Evolutionary conservation across 1,139 yeast species (phyloP), one percentile per base, ranked within the genome.

Genomic region (Pichia sp.): DNA sequence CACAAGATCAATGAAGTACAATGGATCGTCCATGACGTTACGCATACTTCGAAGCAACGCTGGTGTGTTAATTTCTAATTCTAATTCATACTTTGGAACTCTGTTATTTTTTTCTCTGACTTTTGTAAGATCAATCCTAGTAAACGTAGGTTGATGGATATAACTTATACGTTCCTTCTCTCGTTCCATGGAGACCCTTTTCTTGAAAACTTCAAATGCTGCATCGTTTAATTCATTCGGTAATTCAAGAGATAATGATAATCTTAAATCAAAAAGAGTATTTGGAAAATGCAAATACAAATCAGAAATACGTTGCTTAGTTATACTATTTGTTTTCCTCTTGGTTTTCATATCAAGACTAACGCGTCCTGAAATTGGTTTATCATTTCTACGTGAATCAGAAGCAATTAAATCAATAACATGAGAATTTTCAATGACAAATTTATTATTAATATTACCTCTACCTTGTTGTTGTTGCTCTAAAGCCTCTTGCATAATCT

Each of bases 221-320:
- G 79, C 77, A 51, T 79, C 81, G 55, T 76, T 77, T 31, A 64
- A 48, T 43, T 73, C 72, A 37, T 79, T 75, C 1, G 95, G 96
- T 54, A 80, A 65, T 78, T 89, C 97, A 34, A 85, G 67, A 37
- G 89, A 80, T 54, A 89, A 68, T 9, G 95, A 81, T 39, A 89
- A 70, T 58, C 95, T 74, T 55, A 84, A 72, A 64, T 89, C 97
- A 61, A 82, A 82, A 67, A 82, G 73, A 31, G 86, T 79, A 53
- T 86, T 83, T 1, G 96, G 96, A 49, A 85, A 78, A 60, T 78
- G 81, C 34, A 89, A 72, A 60, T 79, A 77, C 51, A 89, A 66
- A 62, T 86, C 89, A 3, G 86, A 78, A 8, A 88, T 68, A 48
- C 92, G 74, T 55, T 78, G 78, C 62, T 89, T 89, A 54, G 81